Base-by-base conservation (phyloP, 352 stramenopile species). In the Pythium brassicae region DNA sequence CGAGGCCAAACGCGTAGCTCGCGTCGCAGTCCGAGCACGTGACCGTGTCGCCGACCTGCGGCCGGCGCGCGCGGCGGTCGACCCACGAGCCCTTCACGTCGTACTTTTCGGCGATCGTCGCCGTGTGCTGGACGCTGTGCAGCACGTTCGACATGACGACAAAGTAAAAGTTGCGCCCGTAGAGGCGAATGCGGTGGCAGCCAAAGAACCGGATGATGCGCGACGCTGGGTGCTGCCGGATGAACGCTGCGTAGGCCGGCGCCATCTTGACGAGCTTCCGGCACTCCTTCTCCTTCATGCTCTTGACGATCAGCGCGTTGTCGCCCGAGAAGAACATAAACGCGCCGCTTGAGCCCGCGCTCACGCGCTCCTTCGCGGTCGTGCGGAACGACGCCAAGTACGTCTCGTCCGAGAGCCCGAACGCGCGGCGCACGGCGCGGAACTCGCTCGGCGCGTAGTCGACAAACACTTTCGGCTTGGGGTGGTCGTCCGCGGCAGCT, bases 171-270 rank as follows among this genome's bases (percentile, higher is more conserved):
- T 86, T 87, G 46, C 80, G 74, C 7, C 82, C 81, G 45, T 94
- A 94, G 10, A 96, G 67, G 6, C 72, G 70, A 27, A 96, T 76
- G 42, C 76, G 74, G 42, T 96, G 86, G 56, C 83, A 92, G 20
- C 86, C 86, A n/a, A 92, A 89, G 54, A 93, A 95, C 10, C 86
- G 78, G 35, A 89, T 94, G 32, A 96, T 70, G 19, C 88, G 71
- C 50, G 76, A 89, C 55, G 75, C 63, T 0, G 84, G 74, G 42
- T 91, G 68, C 43, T 52, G 56, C 43, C 70, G 69, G 26, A 96
- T 60, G 53, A 89, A 90, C 9, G 72, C 65, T 4, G 74, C 69
- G 53, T 95, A 96, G 15, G 46, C 55, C 11, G 83, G 78, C 12
- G 89, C 68, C 70, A 94, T 94, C 32, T 69, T 63, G 25, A 91